Percentiles rank a stretch among this genome's conserved stretches.
These are phyloP conservation scores for Monotropa hypopitys DNA, from an alignment of 179 eudicot genomes.

Conservation along the genomic window DNA sequence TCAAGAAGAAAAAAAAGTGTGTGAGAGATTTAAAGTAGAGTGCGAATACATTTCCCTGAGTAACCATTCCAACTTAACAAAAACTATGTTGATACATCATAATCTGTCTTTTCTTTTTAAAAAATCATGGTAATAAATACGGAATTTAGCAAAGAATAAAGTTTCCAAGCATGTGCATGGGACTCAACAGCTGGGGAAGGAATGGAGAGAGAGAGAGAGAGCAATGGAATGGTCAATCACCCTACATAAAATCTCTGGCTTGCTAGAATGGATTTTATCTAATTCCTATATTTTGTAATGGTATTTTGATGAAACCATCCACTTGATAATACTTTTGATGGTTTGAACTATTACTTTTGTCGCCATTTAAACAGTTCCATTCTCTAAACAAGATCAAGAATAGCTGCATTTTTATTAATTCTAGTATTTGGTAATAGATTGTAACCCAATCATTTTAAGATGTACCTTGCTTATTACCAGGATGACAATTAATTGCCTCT, in stretches of 20 bases:
- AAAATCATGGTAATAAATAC: not conserved
- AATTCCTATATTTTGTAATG: not conserved
- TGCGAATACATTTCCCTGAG: no score
- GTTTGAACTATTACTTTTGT: not conserved
- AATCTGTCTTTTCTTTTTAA: not conserved
- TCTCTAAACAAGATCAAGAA: not conserved
- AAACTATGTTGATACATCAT: not conserved
- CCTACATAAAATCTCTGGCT: not conserved
- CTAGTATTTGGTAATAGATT: not conserved
- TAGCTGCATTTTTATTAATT: not conserved
- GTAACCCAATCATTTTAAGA: not conserved
- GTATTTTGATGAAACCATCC: not conserved
- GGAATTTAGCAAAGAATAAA: no score
- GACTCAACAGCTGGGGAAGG: not conserved
- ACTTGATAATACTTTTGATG: not conserved
- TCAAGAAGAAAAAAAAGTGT: no score
- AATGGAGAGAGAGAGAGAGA: not conserved
- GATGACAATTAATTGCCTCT: not conserved
- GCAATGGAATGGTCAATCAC: not conserved
- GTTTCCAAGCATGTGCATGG: not conserved
- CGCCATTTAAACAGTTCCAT: not conserved
- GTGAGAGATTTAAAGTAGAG: no score
- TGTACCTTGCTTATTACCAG: not conserved
- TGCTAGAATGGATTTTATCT: not conserved
- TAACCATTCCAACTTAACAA: not conserved